phyloP scores from a whole-genome alignment of 495 filamentous ascomycete genomes.

The Amorphotheca resinae region DNA sequence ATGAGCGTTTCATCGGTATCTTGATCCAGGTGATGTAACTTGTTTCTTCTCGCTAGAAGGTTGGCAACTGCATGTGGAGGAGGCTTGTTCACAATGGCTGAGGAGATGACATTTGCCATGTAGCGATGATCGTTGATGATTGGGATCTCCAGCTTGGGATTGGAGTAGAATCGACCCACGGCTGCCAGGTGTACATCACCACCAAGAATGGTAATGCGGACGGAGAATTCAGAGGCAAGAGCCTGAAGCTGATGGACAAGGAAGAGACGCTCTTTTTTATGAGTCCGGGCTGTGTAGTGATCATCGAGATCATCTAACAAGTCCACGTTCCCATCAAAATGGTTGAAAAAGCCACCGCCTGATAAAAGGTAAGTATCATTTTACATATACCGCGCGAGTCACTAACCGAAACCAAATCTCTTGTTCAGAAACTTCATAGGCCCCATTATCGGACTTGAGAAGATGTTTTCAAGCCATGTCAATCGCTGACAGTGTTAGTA shows the following conservation, averaged over 20 bases:
- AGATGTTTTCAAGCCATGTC: slow-evolving; percentile 84
- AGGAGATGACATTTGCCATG: slow-evolving; percentile 64
- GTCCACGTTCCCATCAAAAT: slow-evolving; percentile 84
- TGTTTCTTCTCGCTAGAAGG: slow-evolving; percentile 72
- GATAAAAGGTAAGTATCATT: slow-evolving; percentile 4
- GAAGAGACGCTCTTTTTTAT: slow-evolving; percentile 74
- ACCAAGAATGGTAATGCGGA: slow-evolving; percentile 75
- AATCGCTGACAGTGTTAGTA: slow-evolving; percentile 40
- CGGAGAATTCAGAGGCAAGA: slow-evolving; percentile 53
- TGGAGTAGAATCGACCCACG: slow-evolving; percentile 62
- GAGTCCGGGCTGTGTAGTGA: slow-evolving; percentile 84
- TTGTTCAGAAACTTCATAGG: slow-evolving; percentile 83
- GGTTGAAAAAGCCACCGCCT: slow-evolving; percentile 77
- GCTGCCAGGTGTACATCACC: slow-evolving; percentile 71
- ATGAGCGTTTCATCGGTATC: slow-evolving; percentile 84
- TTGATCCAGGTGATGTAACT: slow-evolving; percentile 78
- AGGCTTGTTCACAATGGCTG: slow-evolving; percentile 87
- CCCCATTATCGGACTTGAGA: slow-evolving; percentile 69
- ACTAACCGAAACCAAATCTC: slow-evolving; percentile 59
- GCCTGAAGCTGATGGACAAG: slow-evolving; percentile 64
- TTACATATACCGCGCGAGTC: neutral
- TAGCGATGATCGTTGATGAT: slow-evolving; percentile 54
- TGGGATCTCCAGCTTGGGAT: slow-evolving; percentile 47
- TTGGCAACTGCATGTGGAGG: slow-evolving; percentile 82
- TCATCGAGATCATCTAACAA: slow-evolving; percentile 88